Evolutionary conservation across 495 filamentous ascomycete species (phyloP), one percentile per base, ranked within the genome.

Genomic region (Lasiosphaeria hispida): DNA sequence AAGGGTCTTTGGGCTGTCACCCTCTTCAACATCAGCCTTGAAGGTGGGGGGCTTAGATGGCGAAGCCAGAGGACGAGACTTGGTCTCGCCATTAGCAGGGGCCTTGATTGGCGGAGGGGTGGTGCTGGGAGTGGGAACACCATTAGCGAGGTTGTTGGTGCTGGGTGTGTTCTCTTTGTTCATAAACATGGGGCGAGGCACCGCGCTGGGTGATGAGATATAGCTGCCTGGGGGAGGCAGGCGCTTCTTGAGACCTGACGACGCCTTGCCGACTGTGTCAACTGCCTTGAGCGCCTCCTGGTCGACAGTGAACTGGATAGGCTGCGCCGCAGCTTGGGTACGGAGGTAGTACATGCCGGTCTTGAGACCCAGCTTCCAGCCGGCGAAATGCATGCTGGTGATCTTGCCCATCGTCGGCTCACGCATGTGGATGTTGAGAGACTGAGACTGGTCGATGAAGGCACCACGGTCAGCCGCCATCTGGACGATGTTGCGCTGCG

Each of bases 341-440:
- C 94, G 92, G 62, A 98, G 87, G 74, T 98, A 98, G 85, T 98
- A 98, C 95, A 98, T 97, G 76, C 94, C 94, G 10, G 94, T 98
- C 86, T 98, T 98, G 58, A 98, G 83, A 66, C 94, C 94, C 66
- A 96, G 85, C 80, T 97, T 98, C 94, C 94, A 98, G 62, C 94
- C 94, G 38, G 95, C 86, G 71, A 98, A 98, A 79, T 98, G 94
- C 94, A 98, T 98, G 70, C 87, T 91, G 55, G 94, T 98, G 72
- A 98, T 91, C 85, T 98, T 98, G 75, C 94, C 94, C 91, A 97
- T 97, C 39, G 92, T 97, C 34, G 94, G 94, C 64, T 98, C 93
- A 77, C 92, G 96, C 83, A 98, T 88, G 79, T 98, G 94, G 63
- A 98, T 98, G 80, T 98, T 98, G 64, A 98, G 84, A 13, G 93